A percentile compares a stretch with the other conserved stretches of the same genome.
Conservation (phyloP, 2,329 filamentous ascomycete genomes). For the Aspergillus carbonarius region DNA sequence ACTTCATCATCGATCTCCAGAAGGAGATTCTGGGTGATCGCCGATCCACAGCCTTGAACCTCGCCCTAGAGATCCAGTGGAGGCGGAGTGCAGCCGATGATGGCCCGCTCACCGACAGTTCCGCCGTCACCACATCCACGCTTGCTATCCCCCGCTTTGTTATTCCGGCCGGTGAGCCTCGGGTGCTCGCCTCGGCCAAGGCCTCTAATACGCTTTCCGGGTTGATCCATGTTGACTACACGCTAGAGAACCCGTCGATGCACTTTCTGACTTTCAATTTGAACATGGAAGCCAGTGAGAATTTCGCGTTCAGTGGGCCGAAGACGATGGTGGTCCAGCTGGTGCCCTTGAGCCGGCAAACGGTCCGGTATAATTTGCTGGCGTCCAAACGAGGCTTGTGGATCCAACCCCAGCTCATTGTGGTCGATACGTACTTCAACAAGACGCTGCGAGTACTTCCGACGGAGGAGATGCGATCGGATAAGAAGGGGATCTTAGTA, state of each 20-base stretch:
- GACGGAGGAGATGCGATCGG: conserved; percentile 64
- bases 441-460: conserved; percentile 80
- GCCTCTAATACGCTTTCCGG: conserved; percentile 34
- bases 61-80: conserved; percentile 77
- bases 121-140: conserved; percentile 60
- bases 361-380: conserved; percentile 71
- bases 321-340: conserved; percentile 80
- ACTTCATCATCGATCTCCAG: conserved; percentile 71
- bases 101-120: conserved; percentile 26
- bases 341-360: conserved; percentile 74
- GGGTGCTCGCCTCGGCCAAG: conserved; percentile 64
- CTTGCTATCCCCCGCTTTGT: conserved; percentile 78
- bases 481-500: conserved; percentile 53
- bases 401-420: conserved; percentile 70
- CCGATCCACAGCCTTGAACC: conserved; percentile 69
- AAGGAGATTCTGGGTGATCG: conserved; percentile 82
- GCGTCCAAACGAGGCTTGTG: conserved; percentile 64
- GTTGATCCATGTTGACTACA: conserved; percentile 58
- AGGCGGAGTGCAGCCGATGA: conserved; percentile 52
- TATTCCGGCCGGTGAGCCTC: conserved; percentile 79
- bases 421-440: conserved; percentile 89
- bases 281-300: conserved; percentile 85
- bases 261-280: conserved; percentile 94
- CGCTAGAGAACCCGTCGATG: conserved; percentile 88
- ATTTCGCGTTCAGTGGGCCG: conserved; percentile 88